A percentile compares a stretch with the other conserved stretches of the same genome.
Evolutionary conservation across 2,329 filamentous ascomycete species (phyloP).

Genomic region (Alternaria angustiovoidea): DNA sequence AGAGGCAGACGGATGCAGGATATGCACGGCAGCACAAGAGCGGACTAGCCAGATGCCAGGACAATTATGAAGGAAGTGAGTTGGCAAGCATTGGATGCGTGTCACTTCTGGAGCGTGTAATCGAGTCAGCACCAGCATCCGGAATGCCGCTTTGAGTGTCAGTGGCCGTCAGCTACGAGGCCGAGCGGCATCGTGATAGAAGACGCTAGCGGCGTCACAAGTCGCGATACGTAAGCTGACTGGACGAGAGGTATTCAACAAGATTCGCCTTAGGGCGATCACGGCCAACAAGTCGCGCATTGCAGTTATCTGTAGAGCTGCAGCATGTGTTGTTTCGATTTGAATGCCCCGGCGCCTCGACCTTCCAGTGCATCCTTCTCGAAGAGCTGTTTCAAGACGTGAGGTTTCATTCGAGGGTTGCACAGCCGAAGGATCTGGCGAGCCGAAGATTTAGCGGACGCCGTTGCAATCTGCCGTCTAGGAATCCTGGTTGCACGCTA

Average conservation of each 20-base stretch:
- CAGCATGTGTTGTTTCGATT: conserved; percentile 24
- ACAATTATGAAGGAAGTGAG: conserved; percentile 14
- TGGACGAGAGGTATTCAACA: conserved; percentile 29
- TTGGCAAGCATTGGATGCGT: conserved; percentile 27
- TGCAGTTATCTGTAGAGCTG: conserved; percentile 12
- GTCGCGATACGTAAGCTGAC: conserved; percentile 27
- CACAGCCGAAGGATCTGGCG: conserved; percentile 16
- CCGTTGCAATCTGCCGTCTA: conserved; percentile 17
- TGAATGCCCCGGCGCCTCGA: conserved; percentile 12
- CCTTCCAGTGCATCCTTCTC: conserved; percentile 21
- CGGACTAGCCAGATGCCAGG: not conserved
- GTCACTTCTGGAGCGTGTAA: conserved; percentile 30
- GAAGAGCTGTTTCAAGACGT: conserved; percentile 22
- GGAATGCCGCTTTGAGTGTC: conserved; percentile 38
- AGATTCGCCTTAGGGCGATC: conserved; percentile 9
- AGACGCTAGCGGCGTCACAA: conserved; percentile 20
- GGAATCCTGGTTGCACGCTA: conserved; percentile 17
- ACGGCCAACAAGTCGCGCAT: conserved; percentile 14
- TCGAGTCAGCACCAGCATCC: conserved; percentile 30
- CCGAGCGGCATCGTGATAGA: conserved; percentile 17
- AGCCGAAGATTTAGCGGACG: conserved; percentile 23
- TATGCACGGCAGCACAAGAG: conserved; percentile 7
- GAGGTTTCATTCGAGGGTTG: conserved; percentile 20
- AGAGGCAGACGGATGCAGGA: not conserved
- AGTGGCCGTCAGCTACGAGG: conserved; percentile 24